Evolutionary conservation across 768 basidiomycete species (phyloP).

Genomic region (Xanthoconium purpureum): DNA sequence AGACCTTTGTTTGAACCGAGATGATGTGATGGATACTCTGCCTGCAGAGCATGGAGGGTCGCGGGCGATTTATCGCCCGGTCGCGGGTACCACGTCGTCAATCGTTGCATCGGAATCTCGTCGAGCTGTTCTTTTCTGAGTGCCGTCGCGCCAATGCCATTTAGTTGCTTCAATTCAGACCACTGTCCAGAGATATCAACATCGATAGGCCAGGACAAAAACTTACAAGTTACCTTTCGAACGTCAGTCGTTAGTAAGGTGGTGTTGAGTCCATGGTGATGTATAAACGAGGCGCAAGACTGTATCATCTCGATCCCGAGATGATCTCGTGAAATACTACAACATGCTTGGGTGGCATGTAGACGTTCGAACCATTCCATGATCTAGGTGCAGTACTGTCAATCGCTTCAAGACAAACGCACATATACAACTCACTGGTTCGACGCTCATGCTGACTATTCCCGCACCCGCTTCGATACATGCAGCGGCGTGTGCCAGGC

Average conservation of each 20-base stretch:
- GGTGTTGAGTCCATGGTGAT: constrained; percentile 36
- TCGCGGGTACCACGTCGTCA: constrained; percentile 32
- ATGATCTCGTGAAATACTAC: constrained; percentile 22
- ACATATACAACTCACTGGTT: constrained; percentile 38
- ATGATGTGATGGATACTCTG: constrained; percentile 38
- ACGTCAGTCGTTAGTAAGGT: constrained; percentile 42
- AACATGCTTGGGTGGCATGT: neutral
- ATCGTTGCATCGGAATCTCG: constrained; percentile 25
- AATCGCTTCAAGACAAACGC: neutral
- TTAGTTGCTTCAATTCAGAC: constrained; percentile 40
- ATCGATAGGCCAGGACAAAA: neutral
- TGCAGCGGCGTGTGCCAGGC: constrained; percentile 50
- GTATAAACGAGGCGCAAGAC: constrained; percentile 44
- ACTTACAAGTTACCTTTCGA: constrained; percentile 34
- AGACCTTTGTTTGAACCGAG: constrained; percentile 34
- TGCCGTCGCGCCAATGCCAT: constrained; percentile 43
- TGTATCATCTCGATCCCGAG: constrained; percentile 49
- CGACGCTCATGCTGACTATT: constrained; percentile 48
- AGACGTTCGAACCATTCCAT: constrained; percentile 42
- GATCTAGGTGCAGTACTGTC: constrained; percentile 30
- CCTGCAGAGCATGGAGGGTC: constrained; percentile 36
- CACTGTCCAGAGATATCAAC: constrained; percentile 27
- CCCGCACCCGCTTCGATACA: constrained; percentile 53
- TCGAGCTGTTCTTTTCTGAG: constrained; percentile 42
- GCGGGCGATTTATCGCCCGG: constrained; percentile 28